phyloP scores from a whole-genome alignment of 257 asterid genomes.

The Penstemon barbatus region DNA sequence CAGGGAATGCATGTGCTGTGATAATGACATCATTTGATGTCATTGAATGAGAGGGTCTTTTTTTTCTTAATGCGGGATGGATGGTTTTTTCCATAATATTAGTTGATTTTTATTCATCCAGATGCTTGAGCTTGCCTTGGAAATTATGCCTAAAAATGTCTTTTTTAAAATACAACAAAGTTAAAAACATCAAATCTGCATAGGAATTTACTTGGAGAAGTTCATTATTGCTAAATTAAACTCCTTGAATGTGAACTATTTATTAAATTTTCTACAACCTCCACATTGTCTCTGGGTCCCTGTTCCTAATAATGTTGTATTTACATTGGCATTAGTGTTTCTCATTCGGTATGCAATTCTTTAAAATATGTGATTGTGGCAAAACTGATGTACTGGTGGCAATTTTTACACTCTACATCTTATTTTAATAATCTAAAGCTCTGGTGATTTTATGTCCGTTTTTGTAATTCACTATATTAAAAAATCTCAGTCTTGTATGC shows the following conservation, averaged over 20 bases:
- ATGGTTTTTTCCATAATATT: neutral
- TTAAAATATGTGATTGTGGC: neutral
- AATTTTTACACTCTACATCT: slow-evolving; percentile 3
- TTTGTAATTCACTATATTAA: neutral
- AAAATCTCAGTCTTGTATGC: slow-evolving; percentile 17
- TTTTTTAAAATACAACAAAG: neutral
- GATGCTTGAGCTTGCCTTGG: neutral
- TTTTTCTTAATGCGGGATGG: neutral
- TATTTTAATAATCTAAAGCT: slow-evolving; percentile 16
- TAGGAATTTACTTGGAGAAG: no score
- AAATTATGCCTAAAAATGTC: slow-evolving; percentile 2
- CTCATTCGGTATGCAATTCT: neutral
- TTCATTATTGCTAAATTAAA: no score
- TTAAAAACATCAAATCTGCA: neutral
- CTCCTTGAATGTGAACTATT: neutral
- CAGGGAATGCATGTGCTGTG: neutral
- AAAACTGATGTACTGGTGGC: slow-evolving; percentile 8
- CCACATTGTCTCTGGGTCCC: neutral
- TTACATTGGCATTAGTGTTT: neutral
- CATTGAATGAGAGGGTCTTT: neutral
- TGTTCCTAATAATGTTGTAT: neutral
- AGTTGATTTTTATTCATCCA: neutral
- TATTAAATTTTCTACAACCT: neutral
- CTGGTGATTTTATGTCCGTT: slow-evolving; percentile 17
- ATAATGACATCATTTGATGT: slow-evolving; percentile 5